These are phyloP conservation scores for Lactarius akahatsu DNA, from an alignment of 768 basidiomycete genomes.

Conservation along the genomic window DNA sequence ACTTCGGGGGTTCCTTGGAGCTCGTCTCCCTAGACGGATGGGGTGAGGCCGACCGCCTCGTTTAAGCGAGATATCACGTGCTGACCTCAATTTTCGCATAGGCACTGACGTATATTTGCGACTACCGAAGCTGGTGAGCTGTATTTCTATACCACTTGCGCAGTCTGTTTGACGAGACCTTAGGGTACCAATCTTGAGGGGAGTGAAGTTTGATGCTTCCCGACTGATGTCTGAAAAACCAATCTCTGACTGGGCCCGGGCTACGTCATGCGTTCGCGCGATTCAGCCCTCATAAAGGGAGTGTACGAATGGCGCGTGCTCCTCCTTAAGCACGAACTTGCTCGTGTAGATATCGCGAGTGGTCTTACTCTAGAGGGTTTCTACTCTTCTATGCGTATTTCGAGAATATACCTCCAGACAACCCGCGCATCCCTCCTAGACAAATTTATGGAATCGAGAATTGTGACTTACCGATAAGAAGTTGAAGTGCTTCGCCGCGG, in stretches of 20 bases:
- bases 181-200: slow-evolving; percentile 86
- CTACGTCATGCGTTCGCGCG: background rate
- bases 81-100: slow-evolving; percentile 33
- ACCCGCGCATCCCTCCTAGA: background rate
- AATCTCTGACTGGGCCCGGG: background rate
- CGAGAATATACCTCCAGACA: background rate
- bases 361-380: background rate
- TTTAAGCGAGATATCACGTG: slow-evolving; percentile 8
- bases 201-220: slow-evolving; percentile 60
- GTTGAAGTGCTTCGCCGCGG: background rate
- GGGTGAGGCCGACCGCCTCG: slow-evolving; percentile 50
- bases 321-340: background rate
- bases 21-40: slow-evolving; percentile 80
- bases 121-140: slow-evolving; percentile 71
- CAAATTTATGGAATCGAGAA: background rate
- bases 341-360: background rate
- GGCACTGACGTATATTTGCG: slow-evolving; percentile 83
- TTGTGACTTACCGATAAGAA: background rate
- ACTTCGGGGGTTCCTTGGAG: slow-evolving; percentile 80
- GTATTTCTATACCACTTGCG: slow-evolving; percentile 13
- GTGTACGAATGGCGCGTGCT: background rate
- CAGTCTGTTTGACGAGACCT: slow-evolving; percentile 3
- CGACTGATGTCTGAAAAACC: background rate
- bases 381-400: background rate
- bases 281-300: background rate